Evolutionary conservation across 257 asterid species (phyloP), one percentile per base, ranked within the genome.

Genomic region (Paulownia fortunei): DNA sequence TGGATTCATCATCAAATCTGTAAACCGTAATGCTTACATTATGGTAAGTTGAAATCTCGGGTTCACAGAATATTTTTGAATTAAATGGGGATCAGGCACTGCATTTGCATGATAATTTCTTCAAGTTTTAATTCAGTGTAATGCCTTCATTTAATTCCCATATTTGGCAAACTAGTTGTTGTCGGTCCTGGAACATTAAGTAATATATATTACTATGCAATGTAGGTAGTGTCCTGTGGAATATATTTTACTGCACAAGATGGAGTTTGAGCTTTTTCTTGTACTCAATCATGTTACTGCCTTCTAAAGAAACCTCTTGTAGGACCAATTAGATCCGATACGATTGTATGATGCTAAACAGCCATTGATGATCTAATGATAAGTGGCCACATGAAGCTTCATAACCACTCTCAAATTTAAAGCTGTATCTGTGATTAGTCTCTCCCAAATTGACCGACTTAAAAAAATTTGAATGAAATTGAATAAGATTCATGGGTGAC

Each of bases 21-120:
- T 94, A 59, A 96, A 96, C 87, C 96, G 92, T 32, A 96, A 96
- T 60, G 99, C 97, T 61, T 96, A 96, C 83, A 93, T 96, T 13
- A 90, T 94, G 99, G 99, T 96, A 81, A 84, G 95, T 86, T 42
- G 73, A 69, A 74, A 9, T 3, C 39, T 55, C 2, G 34, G 3
- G 23, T 75, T 74, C 71, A 34, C 62, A 39, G 0, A 16, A 19
- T 44, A 4, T 16, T 71, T 27, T 26, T 34, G 15, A n/a, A n/a
- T 41, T n/a, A n/a, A 60, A 21, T 13, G 15, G 44, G 21, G 32
- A 32, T 46, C 21, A 10, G 2, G 49, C 65, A 58, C 41, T 58
- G 27, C 21, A 73, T 73, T 61, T 16, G 79, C 79, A 39, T 44
- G 9, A 9, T 10, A 30, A 5, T 27, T 15, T 41, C 26, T 8